phyloP scores from a whole-genome alignment of 306 rosid species.

The Vigna hirtella region DNA sequence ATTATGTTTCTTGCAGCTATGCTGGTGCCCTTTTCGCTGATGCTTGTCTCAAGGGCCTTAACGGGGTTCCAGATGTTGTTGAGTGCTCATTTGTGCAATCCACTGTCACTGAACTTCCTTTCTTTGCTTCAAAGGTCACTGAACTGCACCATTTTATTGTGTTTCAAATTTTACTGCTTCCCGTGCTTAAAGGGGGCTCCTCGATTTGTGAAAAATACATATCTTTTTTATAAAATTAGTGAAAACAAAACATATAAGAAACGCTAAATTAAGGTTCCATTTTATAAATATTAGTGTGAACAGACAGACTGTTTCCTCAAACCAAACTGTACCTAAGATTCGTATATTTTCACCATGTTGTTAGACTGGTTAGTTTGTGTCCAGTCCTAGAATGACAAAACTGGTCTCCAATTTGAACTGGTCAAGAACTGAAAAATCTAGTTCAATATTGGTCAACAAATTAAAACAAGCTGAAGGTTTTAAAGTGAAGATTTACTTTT shows the following conservation, averaged over 20 bases:
- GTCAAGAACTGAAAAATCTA: no score
- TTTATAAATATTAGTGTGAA: neutral
- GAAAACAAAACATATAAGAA: neutral
- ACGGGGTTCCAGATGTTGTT: slow-evolving; percentile 96
- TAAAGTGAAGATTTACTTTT: no score
- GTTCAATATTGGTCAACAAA: no score
- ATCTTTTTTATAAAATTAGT: neutral
- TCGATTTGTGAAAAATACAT: neutral
- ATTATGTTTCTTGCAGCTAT: slow-evolving; percentile 62
- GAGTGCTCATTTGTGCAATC: slow-evolving; percentile 97
- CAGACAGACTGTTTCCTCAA: neutral
- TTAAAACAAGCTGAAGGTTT: no score
- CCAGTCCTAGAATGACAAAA: no score
- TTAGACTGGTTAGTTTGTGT: no score
- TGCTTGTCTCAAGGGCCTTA: slow-evolving; percentile 98
- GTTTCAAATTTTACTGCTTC: slow-evolving; percentile 32
- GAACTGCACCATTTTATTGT: neutral
- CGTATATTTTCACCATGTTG: no score
- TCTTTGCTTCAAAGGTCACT: slow-evolving; percentile 97
- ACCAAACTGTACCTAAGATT: neutral
- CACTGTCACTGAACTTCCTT: slow-evolving; percentile 83
- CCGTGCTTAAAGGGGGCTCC: neutral
- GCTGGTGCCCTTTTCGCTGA: slow-evolving; percentile 98
- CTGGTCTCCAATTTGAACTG: no score
- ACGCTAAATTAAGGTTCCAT: neutral